Conservation (phyloP, 176 grass and related monocot species). For the Elaeis guineensis region DNA sequence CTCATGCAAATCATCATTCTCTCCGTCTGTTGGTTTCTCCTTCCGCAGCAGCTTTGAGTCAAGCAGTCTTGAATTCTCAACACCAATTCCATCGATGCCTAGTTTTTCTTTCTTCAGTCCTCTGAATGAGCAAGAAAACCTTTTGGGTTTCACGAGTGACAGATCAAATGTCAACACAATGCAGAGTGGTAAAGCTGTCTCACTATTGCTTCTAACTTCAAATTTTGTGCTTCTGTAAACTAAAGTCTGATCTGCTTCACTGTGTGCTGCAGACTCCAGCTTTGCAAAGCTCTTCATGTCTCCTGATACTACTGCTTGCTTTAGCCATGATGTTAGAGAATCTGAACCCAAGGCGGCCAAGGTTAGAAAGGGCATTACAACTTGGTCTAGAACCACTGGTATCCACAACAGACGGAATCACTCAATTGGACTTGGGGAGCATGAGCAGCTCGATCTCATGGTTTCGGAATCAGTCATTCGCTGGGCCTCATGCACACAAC, state of each 20-base stretch:
- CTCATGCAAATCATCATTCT: constrained; percentile 58
- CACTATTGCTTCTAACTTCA: too few relatives aligned
- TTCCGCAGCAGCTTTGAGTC: constrained; percentile 25
- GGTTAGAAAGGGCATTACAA: background rate
- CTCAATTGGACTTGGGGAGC: constrained; percentile 52
- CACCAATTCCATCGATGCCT: constrained; percentile 34
- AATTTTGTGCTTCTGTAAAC: too few relatives aligned
- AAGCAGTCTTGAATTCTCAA: constrained; percentile 6
- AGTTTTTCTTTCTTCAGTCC: constrained; percentile 63
- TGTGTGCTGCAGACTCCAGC: background rate
- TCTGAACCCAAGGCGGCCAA: background rate
- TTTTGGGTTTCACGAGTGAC: constrained; percentile 6
- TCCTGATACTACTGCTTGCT: constrained; percentile 6
- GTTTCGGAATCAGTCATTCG: constrained; percentile 79
- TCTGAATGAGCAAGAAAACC: constrained; percentile 17
- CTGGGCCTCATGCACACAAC: constrained; percentile 83
- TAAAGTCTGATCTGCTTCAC: background rate
- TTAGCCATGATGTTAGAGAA: background rate
- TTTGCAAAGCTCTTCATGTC: background rate
- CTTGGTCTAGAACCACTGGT: background rate
- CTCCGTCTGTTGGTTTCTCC: constrained; percentile 37
- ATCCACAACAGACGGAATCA: constrained; percentile 58
- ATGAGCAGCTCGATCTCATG: constrained; percentile 50
- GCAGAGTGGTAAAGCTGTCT: constrained; percentile 1
- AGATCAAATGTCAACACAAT: background rate